These are phyloP conservation scores for Backusella mclennaniae DNA, from an alignment of 192 early-diverging fungal genomes.

Conservation along the genomic window DNA sequence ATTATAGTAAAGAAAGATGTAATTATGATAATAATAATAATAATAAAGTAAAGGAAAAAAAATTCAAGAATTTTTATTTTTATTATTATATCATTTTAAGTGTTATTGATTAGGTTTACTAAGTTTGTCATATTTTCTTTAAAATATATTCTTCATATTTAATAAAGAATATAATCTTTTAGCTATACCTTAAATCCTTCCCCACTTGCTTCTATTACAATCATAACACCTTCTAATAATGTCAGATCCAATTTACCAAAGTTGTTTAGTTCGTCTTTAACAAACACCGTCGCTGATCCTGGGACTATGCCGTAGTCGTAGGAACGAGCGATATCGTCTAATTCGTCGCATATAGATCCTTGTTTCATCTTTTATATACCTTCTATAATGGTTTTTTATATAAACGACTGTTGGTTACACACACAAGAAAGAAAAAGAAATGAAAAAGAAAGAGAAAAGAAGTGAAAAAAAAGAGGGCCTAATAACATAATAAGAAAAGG, in stretches of 20 bases:
- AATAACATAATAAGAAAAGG: neutral
- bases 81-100: neutral
- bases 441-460: neutral
- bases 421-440: neutral
- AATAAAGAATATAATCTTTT: neutral
- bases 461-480: neutral
- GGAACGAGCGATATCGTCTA: constrained; percentile 16
- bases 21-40: neutral
- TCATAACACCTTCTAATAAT: constrained; percentile 20
- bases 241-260: constrained; percentile 17
- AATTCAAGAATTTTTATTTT: neutral
- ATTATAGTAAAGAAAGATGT: neutral
- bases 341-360: constrained; percentile 11
- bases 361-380: neutral
- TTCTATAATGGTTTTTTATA: neutral
- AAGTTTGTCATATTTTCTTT: neutral
- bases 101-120: neutral
- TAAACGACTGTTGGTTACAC: neutral
- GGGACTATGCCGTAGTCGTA: constrained; percentile 30
- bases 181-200: constrained; percentile 22
- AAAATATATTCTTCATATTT: neutral
- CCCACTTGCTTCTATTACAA: constrained; percentile 20
- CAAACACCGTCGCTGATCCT: constrained; percentile 22
- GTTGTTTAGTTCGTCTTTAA: constrained; percentile 17
- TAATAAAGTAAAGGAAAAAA: neutral